Evolutionary conservation across 1,139 yeast species (phyloP).

Genomic region (Pneumocystis murina): DNA sequence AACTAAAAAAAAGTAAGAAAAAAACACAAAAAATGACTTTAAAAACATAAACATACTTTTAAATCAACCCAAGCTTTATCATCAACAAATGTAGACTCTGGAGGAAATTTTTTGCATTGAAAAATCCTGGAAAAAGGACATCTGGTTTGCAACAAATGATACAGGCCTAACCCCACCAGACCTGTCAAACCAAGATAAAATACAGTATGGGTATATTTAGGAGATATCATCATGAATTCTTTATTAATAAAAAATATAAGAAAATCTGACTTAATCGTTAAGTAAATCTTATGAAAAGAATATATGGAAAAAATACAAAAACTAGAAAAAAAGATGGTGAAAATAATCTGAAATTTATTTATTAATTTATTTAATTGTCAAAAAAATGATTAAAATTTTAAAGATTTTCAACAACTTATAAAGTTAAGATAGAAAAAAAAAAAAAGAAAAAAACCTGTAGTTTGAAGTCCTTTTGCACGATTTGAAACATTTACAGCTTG

Average conservation of each 20-base stretch:
- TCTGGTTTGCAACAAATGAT: background rate
- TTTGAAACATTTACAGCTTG: conserved; percentile 53
- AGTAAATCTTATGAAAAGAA: background rate
- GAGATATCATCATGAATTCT: no score
- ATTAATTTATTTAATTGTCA: background rate
- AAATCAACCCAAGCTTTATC: conserved; percentile 56
- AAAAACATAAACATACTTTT: conserved; percentile 33
- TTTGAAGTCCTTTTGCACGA: background rate
- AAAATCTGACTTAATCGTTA: no score
- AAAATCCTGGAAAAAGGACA: background rate
- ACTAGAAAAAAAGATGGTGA: background rate
- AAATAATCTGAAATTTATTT: background rate
- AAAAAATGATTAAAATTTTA: background rate
- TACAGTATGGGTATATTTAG: background rate
- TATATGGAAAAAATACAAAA: background rate
- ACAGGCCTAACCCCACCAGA: background rate
- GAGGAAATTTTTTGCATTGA: background rate
- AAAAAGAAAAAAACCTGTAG: background rate
- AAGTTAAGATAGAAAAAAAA: background rate
- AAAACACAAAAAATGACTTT: conserved; percentile 38
- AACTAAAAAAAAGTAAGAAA: conserved; percentile 11
- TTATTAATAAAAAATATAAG: no score
- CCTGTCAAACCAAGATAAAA: background rate
- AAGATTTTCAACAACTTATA: background rate
- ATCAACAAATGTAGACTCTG: conserved; percentile 9